Evolutionary conservation across 164 flowering plant species (phyloP).

Genomic region (Macadamia integrifolia): DNA sequence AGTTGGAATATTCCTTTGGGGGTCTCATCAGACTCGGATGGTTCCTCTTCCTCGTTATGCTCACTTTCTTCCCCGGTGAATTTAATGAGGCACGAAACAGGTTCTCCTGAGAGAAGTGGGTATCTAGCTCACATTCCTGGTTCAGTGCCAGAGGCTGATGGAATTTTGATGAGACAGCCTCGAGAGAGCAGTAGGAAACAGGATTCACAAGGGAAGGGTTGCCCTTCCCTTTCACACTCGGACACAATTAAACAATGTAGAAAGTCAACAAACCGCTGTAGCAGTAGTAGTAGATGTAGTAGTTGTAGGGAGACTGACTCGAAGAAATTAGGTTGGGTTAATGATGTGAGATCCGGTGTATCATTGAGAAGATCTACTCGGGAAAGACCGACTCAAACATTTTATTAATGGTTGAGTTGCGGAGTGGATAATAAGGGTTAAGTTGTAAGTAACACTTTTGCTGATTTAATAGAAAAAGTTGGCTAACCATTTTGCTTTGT

Average conservation of each 20-base stretch:
- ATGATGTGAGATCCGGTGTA: conserved; percentile 32
- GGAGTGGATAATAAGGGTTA: conserved; percentile 14
- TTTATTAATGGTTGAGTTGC: conserved; percentile 12
- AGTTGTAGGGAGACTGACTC: conserved; percentile 40
- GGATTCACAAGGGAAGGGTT: conserved; percentile 19
- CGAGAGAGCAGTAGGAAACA: conserved; percentile 7
- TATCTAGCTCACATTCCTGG: conserved; percentile 7
- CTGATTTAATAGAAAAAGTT: conserved; percentile 12
- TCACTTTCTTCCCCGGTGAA: conserved; percentile 20
- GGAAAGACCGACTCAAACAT: conserved; percentile 30
- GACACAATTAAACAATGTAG: conserved; percentile 43
- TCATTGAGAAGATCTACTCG: conserved; percentile 29
- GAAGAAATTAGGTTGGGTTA: conserved; percentile 29
- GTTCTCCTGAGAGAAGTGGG: conserved; percentile 16
- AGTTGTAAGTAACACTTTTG: conserved; percentile 17
- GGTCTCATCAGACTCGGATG: conserved; percentile 42
- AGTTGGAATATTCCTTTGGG: conserved; percentile 40
- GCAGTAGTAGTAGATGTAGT: conserved; percentile 29
- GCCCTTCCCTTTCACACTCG: conserved; percentile 29
- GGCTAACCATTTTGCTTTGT: background rate
- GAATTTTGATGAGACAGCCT: conserved; percentile 3
- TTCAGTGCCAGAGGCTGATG: background rate
- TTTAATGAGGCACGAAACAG: conserved; percentile 19
- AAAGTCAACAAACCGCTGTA: conserved; percentile 25
- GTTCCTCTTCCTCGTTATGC: conserved; percentile 24